phyloP scores from a whole-genome alignment of 768 basidiomycete genomes.

The Daedaleopsis nitida region DNA sequence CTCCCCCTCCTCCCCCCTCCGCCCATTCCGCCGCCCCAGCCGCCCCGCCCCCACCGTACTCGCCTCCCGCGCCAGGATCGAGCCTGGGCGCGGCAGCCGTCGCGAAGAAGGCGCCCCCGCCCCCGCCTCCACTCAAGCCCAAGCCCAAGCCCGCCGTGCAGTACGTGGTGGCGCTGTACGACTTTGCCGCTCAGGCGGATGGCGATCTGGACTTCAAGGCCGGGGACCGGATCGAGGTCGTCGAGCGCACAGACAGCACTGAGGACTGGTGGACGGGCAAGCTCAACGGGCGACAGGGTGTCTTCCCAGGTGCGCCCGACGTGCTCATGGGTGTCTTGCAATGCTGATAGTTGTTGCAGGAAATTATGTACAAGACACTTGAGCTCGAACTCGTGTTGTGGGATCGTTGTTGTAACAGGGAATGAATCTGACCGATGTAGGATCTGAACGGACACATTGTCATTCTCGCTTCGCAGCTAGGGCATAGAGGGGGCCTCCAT shows the following conservation, averaged over 20 bases:
- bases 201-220: constrained; percentile 90
- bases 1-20: constrained; percentile 42
- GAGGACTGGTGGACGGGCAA: constrained; percentile 99
- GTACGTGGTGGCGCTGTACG: constrained; percentile 92
- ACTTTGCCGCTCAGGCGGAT: constrained; percentile 92
- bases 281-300: constrained; percentile 79
- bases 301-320: constrained; percentile 74
- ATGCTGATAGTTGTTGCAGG: constrained; percentile 37
- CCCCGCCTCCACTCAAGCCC: constrained; percentile 89
- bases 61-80: constrained; percentile 30
- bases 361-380: constrained; percentile 66
- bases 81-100: constrained; percentile 42
- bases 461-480: too few relatives aligned
- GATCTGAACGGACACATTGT: not conserved
- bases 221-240: constrained; percentile 89
- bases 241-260: constrained; percentile 75
- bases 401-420: not conserved
- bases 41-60: constrained; percentile 41
- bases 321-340: not conserved
- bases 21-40: constrained; percentile 24
- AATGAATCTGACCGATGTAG: not conserved
- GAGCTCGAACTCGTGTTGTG: not conserved
- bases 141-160: constrained; percentile 75
- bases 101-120: constrained; percentile 81
- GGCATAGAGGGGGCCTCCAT: too few relatives aligned